Evolutionary conservation across 768 basidiomycete species (phyloP).

Genomic region (Suillus sp.): DNA sequence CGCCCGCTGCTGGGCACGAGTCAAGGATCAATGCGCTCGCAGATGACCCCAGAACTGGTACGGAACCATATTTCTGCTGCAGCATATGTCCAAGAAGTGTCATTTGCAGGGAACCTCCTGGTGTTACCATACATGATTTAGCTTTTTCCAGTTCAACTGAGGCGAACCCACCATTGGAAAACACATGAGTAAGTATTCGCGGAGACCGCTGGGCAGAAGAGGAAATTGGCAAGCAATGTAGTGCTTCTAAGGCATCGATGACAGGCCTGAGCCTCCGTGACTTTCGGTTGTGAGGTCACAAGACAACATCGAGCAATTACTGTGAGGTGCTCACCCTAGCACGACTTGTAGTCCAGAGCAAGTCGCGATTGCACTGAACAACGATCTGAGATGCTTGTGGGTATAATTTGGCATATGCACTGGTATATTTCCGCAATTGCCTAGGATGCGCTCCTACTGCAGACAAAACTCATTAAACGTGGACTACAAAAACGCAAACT

Average conservation of each 20-base stretch:
- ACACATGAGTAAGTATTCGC: slow-evolving; percentile 30
- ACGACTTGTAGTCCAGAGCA: slow-evolving; percentile 19
- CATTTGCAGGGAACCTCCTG: slow-evolving; percentile 30
- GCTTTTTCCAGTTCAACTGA: background rate
- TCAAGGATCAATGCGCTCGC: slow-evolving; percentile 27
- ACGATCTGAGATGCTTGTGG: slow-evolving; percentile 31
- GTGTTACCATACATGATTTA: background rate
- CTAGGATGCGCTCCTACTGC: slow-evolving; percentile 30
- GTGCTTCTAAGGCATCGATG: slow-evolving; percentile 24
- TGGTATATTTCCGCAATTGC: slow-evolving; percentile 29
- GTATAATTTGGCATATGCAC: slow-evolving; percentile 27
- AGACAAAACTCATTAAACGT: background rate
- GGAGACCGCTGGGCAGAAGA: slow-evolving; percentile 11
- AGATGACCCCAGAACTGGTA: slow-evolving; percentile 8
- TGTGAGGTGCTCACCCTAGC: slow-evolving; percentile 18
- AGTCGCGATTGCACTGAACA: slow-evolving; percentile 23
- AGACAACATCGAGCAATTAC: background rate
- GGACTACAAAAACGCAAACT: background rate
- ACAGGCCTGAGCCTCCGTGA: slow-evolving; percentile 23
- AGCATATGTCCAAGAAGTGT: slow-evolving; percentile 22
- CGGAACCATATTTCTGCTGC: slow-evolving; percentile 20
- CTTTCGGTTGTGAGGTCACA: slow-evolving; percentile 18
- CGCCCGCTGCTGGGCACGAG: slow-evolving; percentile 22
- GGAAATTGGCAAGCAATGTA: slow-evolving; percentile 23
- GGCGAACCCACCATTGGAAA: slow-evolving; percentile 30